A percentile compares a stretch with the other conserved stretches of the same genome.
These are phyloP conservation scores for Volvariella surrecta DNA, from an alignment of 1,284 basidiomycete species.

Conservation along the genomic window DNA sequence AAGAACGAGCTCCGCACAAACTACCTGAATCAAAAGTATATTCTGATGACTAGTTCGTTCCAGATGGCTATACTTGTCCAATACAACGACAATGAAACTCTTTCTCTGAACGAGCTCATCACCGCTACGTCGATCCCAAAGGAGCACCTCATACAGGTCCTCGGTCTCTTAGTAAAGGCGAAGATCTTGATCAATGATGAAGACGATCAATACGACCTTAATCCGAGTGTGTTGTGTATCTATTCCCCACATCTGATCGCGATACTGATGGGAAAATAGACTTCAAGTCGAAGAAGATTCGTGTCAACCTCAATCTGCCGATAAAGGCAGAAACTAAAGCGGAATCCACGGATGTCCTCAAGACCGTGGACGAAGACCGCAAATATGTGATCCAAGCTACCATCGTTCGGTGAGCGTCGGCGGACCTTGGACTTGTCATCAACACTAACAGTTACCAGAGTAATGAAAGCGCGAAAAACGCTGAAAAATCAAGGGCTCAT, in stretches of 20 bases:
- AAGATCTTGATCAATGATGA: slow-evolving; percentile 85
- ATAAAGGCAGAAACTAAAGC: slow-evolving; percentile 94
- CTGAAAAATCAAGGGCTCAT: slow-evolving; percentile 96
- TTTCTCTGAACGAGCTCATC: slow-evolving; percentile 75
- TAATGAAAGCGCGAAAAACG: slow-evolving; percentile 98
- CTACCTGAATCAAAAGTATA: slow-evolving; percentile 92
- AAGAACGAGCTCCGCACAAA: slow-evolving; percentile 94
- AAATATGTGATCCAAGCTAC: slow-evolving; percentile 97
- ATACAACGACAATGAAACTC: slow-evolving; percentile 87
- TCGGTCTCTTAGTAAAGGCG: slow-evolving; percentile 83
- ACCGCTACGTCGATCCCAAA: slow-evolving; percentile 81
- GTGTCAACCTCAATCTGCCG: slow-evolving; percentile 89
- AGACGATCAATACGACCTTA: slow-evolving; percentile 84
- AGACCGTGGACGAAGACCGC: slow-evolving; percentile 95
- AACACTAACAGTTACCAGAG: slow-evolving; percentile 33
- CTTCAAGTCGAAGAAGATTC: slow-evolving; percentile 97
- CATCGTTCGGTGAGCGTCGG: slow-evolving; percentile 75
- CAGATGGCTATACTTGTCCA: slow-evolving; percentile 93
- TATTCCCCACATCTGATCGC: slow-evolving; percentile 5
- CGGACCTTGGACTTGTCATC: slow-evolving; percentile 3
- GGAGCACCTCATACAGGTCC: slow-evolving; percentile 75
- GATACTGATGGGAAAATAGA: slow-evolving; percentile 29
- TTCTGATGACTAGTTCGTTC: slow-evolving; percentile 91
- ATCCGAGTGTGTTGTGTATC: slow-evolving; percentile 57
- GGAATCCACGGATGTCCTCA: slow-evolving; percentile 86